Base-by-base conservation (phyloP, 495 filamentous ascomycete species). In the Penicillium desertorum region DNA sequence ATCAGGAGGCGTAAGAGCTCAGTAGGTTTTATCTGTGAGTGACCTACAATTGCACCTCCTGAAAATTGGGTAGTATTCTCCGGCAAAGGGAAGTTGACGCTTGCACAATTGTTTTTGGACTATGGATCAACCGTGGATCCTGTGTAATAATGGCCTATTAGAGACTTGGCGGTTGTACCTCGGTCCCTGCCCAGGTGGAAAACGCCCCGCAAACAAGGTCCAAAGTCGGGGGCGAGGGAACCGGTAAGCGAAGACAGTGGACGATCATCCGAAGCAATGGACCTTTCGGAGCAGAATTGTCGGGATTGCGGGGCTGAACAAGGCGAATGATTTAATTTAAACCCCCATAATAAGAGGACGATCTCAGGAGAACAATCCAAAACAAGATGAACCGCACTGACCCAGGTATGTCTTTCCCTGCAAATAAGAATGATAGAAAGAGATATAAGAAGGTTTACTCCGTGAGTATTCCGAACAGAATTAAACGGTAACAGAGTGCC, bases 51-150 rank as follows among this genome's bases (percentile, higher is more conserved):
- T 49, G 59, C 55, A 56, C 47, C 7, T 53, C 51, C 56, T 56
- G 48, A 60, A 62, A 65, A 49, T 60, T 62, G 54, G 59, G 59
- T 62, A 62, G 59, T 62, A 62, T 62, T 52, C 32, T 44, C 52
- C 43, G 42, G 37, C 42, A 57, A 43, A 25, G 50, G 5, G 47
- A 57, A 19, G 17, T 37, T 54, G 52, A 46, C 29, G 37, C 42
- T 56, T 63, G 63, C 60, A 61, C 54, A 52, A 64, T 57, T 41
- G 45, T 51, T 62, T 45, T 61, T 32, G 45, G 25, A 29, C 2
- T 57, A 17, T 30, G 17, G 5, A 66, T 64, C 56, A 59, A 61
- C 57, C 54, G 61, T 60, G 58, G 63, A 66, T 63, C 56, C 61
- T 11, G 65, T 69, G 63, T 59, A 37, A 62, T 57, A 10, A 29